Conservation (phyloP, 257 asterid genomes). For the Jasminum sambac region DNA sequence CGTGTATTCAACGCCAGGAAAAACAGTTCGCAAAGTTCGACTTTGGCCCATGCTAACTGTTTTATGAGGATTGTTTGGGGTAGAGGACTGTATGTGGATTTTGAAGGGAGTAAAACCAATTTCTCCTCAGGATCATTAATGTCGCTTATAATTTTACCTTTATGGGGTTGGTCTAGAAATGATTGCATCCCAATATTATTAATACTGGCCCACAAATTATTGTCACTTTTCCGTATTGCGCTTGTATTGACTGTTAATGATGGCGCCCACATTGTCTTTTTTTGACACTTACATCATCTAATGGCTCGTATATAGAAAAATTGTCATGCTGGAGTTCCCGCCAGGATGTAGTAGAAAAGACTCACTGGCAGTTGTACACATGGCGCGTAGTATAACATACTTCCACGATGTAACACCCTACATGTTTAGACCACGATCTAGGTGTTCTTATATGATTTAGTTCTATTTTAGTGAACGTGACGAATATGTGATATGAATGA, state of each 20-base stretch:
- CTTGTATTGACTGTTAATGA: constrained; percentile 10
- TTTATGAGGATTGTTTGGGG: too few species aligned
- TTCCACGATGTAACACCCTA: too few species aligned
- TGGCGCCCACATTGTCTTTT: constrained; percentile 28
- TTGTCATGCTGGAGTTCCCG: constrained; percentile 24
- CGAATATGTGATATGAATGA: too few species aligned
- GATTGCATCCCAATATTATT: constrained; percentile 18
- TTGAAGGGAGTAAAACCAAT: constrained; percentile 16
- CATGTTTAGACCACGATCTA: too few species aligned
- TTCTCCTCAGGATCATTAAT: constrained; percentile 32
- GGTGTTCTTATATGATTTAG: too few species aligned
- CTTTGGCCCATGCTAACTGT: too few species aligned
- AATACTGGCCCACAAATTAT: too few species aligned
- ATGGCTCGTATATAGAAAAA: constrained; percentile 30
- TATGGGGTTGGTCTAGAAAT: constrained; percentile 29
- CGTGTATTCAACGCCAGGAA: too few species aligned
- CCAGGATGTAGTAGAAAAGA: constrained; percentile 27
- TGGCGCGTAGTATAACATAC: constrained; percentile 24
- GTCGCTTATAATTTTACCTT: constrained; percentile 31
- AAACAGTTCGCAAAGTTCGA: too few species aligned
- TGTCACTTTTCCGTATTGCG: too few species aligned
- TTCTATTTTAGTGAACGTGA: too few species aligned
- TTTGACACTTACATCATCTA: constrained; percentile 19
- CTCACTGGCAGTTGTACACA: constrained; percentile 22
- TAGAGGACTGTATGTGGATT: too few species aligned